These are phyloP conservation scores for Aspergillus bombycis DNA, from an alignment of 2,329 filamentous ascomycete genomes.

Conservation along the genomic window DNA sequence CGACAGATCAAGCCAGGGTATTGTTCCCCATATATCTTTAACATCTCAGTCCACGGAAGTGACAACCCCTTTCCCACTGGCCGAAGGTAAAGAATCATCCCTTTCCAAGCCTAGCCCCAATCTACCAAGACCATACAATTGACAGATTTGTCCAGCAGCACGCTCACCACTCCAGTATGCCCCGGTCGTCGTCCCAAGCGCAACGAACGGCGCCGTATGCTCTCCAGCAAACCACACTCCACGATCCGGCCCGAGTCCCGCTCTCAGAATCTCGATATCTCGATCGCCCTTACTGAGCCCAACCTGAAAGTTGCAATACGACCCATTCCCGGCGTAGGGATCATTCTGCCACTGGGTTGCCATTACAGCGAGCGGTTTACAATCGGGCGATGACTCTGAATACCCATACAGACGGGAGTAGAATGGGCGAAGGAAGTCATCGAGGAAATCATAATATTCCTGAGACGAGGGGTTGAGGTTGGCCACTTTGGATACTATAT, in stretches of 20 bases:
- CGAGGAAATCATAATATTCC: slow-evolving; percentile 59
- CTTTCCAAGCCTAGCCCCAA: slow-evolving; percentile 25
- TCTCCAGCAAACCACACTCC: slow-evolving; percentile 87
- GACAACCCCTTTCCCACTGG: slow-evolving; percentile 1
- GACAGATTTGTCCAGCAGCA: slow-evolving; percentile 63
- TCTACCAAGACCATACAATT: slow-evolving; percentile 27
- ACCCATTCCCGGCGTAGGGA: slow-evolving; percentile 77
- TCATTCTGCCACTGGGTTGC: slow-evolving; percentile 80
- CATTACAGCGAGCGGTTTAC: slow-evolving; percentile 65
- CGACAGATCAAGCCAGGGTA: not conserved
- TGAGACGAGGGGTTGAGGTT: slow-evolving; percentile 41
- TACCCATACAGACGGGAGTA: slow-evolving; percentile 75
- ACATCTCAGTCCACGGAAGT: not conserved
- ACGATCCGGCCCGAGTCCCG: slow-evolving; percentile 54
- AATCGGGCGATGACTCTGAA: slow-evolving; percentile 54
- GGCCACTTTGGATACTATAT: slow-evolving; percentile 42
- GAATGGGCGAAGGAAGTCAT: slow-evolving; percentile 75
- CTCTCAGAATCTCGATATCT: slow-evolving; percentile 67
- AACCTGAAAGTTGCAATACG: slow-evolving; percentile 83
- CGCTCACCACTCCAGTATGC: slow-evolving; percentile 90
- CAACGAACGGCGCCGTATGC: slow-evolving; percentile 88
- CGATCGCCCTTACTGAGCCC: slow-evolving; percentile 70
- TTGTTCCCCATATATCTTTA: not conserved
- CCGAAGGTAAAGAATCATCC: slow-evolving; percentile 40
- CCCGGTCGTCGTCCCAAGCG: slow-evolving; percentile 83